Conservation (phyloP, 768 basidiomycete genomes). For the Termitomyces sp. region DNA sequence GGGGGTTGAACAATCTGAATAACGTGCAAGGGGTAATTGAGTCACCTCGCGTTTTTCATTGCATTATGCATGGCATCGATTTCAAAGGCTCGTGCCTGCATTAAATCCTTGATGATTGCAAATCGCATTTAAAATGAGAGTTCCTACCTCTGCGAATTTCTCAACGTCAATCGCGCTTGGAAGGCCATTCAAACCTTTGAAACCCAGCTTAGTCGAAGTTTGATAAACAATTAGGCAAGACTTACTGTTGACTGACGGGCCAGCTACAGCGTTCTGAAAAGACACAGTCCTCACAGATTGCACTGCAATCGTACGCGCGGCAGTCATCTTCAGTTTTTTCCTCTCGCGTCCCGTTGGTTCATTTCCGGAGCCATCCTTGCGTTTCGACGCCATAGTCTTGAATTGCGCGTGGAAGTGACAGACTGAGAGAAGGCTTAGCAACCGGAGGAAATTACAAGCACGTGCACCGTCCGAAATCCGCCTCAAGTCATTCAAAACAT, state of each 20-base stretch:
- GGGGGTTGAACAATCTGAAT: background rate
- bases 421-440: background rate
- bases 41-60: conserved; percentile 74
- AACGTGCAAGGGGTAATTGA: background rate
- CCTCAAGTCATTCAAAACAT: background rate
- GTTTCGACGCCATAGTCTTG: conserved; percentile 28
- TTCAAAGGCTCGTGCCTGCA: conserved; percentile 83
- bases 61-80: conserved; percentile 86
- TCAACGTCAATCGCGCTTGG: conserved; percentile 82
- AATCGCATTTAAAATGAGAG: background rate
- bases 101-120: conserved; percentile 1
- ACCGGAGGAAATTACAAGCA: background rate
- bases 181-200: conserved; percentile 51
- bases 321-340: conserved; percentile 63
- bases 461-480: conserved; percentile 9
- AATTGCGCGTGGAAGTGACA: background rate
- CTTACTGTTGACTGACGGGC: conserved; percentile 41
- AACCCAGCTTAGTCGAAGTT: background rate
- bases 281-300: conserved; percentile 30
- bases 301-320: conserved; percentile 63
- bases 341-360: conserved; percentile 43
- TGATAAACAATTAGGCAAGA: background rate
- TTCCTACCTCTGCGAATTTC: conserved; percentile 72
- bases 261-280: conserved; percentile 25
- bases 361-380: conserved; percentile 26